Conservation (phyloP, 805 yeast genomes). For the Ogataea allantospora region DNA sequence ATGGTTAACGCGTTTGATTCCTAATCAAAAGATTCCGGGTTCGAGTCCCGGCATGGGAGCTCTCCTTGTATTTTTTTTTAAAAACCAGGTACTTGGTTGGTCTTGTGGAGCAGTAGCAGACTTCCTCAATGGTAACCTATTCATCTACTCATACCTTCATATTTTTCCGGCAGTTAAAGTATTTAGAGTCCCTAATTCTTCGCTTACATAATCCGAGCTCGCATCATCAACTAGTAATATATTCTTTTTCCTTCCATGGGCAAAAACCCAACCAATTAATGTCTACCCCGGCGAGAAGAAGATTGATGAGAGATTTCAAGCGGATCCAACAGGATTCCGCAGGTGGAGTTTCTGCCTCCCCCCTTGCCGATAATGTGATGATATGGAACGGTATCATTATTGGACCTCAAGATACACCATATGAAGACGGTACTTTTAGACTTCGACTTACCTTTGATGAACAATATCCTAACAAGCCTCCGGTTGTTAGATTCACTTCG, state of each 20-base stretch:
- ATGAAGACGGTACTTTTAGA: constrained; percentile 96
- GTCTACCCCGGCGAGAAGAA: constrained; percentile 99
- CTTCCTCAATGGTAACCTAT: too few relatives aligned
- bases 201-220: constrained; percentile 4
- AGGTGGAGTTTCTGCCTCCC: constrained; percentile 96
- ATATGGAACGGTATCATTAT: constrained; percentile 97
- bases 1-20: constrained; percentile 61
- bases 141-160: too few relatives aligned
- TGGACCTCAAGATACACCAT: constrained; percentile 97
- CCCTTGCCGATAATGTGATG: constrained; percentile 96
- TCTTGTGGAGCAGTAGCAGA: background rate
- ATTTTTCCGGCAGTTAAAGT: too few relatives aligned
- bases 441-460: constrained; percentile 87
- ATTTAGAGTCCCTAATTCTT: too few relatives aligned
- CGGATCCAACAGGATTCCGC: constrained; percentile 98
- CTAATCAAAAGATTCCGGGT: constrained; percentile 59
- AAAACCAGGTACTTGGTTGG: too few relatives aligned
- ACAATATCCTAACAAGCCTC: constrained; percentile 97
- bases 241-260: constrained; percentile 14
- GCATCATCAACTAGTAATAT: background rate
- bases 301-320: constrained; percentile 98
- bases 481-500: constrained; percentile 82
- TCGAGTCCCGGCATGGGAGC: constrained; percentile 46
- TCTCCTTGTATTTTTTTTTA: constrained; percentile 9
- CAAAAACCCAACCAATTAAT: constrained; percentile 36